Percentiles rank a stretch among this genome's conserved stretches.
These are phyloP conservation scores for Eutrema heterophyllum DNA, from an alignment of 345 rosid genomes.

Conservation along the genomic window DNA sequence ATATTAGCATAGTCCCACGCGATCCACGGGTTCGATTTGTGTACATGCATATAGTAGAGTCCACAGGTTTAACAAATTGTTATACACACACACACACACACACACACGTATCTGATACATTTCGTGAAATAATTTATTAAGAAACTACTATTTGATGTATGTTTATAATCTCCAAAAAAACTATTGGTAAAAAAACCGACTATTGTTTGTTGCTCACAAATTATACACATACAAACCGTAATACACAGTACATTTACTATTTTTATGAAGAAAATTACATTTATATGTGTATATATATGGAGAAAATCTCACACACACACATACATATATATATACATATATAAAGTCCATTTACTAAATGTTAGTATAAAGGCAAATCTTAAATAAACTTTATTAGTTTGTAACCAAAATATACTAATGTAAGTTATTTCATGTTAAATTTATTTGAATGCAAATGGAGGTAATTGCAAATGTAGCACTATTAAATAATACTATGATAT, in stretches of 20 bases:
- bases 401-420: too few relatives aligned
- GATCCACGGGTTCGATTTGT: slow-evolving; percentile 7
- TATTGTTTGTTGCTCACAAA: neutral
- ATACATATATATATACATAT: neutral
- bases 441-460: too few relatives aligned
- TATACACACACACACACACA: neutral
- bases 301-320: neutral
- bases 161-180: neutral
- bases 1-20: slow-evolving; percentile 4
- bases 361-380: neutral
- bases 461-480: neutral
- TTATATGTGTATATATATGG: neutral
- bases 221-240: neutral
- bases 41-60: slow-evolving; percentile 3
- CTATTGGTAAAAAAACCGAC: neutral
- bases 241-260: neutral
- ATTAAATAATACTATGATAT: neutral
- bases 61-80: neutral
- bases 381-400: neutral
- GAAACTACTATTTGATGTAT: neutral
- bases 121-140: neutral
- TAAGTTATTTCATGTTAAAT: too few relatives aligned
- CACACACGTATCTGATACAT: neutral
- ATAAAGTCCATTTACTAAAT: neutral
- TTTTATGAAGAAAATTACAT: neutral